Evolutionary conservation across 495 filamentous ascomycete genomes (phyloP).

Genomic region (Parmelia sp.): DNA sequence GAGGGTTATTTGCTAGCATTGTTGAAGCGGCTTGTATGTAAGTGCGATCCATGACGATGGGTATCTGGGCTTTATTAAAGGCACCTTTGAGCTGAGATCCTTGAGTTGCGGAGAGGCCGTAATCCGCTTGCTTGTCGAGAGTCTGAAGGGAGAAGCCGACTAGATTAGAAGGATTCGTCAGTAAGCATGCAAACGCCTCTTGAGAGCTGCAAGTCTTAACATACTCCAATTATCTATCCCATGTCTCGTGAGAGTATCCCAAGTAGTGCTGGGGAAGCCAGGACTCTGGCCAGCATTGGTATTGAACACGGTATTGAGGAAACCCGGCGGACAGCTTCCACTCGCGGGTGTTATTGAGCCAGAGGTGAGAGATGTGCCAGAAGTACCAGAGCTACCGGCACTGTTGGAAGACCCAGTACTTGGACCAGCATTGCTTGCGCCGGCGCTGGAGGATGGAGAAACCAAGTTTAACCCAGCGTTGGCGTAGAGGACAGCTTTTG

Average conservation of each 20-base stretch:
- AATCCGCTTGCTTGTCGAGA: slow-evolving; percentile 15
- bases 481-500: not conserved
- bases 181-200: not conserved
- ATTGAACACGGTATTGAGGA: slow-evolving; percentile 28
- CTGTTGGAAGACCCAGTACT: not conserved
- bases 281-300: slow-evolving; percentile 16
- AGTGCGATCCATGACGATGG: slow-evolving; percentile 24
- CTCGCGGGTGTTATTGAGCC: not conserved
- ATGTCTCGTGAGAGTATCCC: slow-evolving; percentile 18
- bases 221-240: slow-evolving; percentile 23
- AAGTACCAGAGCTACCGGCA: not conserved
- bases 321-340: slow-evolving; percentile 18
- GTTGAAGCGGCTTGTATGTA: slow-evolving; percentile 9
- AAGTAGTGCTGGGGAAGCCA: slow-evolving; percentile 22
- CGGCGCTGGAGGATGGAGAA: not conserved
- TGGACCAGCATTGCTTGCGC: not conserved
- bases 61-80: slow-evolving; percentile 22
- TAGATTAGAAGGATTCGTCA: slow-evolving; percentile 7
- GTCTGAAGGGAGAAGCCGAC: slow-evolving; percentile 23
- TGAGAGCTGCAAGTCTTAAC: not conserved
- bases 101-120: slow-evolving; percentile 7
- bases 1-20: slow-evolving; percentile 17
- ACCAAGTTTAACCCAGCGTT: not conserved
- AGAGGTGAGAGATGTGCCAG: not conserved
- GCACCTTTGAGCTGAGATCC: not conserved